Evolutionary conservation across 1,139 yeast genomes (phyloP), one percentile per base, ranked within the genome.

Genomic region (Zygosaccharomyces sapae): DNA sequence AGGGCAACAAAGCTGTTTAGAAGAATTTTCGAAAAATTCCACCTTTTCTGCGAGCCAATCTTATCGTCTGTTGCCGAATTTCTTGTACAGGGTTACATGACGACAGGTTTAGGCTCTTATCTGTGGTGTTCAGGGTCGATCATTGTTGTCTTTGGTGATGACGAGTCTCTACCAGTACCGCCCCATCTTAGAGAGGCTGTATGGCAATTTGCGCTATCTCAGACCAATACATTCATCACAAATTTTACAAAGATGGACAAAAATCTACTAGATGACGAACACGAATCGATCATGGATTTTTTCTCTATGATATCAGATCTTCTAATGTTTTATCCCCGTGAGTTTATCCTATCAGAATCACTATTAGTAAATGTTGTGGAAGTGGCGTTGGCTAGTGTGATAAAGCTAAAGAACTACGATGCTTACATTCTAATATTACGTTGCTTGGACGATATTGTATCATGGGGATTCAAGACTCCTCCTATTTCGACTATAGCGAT

Each of bases 111-210:
- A 60, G 97, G 97, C 2, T 86, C 96, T 64, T 90, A 84, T 62
- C 70, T 90, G 49, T 90, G 96, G 94, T 94, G 87, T 13, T 83
- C 95, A 2, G 97, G 96, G 3, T 77, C 86, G 4, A 71, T 88
- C 27, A 79, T 90, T 45, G 79, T 88, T 51, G 94, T 86, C 53
- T 89, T 77, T 66, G 84, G 86, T 25, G 87, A 81, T 61, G 86
- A 79, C 48, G 72, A 71, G 49, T 59, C 63, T 5, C 56, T 55
- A 33, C 67, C 67, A 4, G 56, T 65, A 3, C 50, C 67, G 3
- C 56, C 57, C 3, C 58, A 63, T 24, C 52, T 68, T 19, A 69
- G 70, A 47, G 66, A 65, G 10, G 71, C 77, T 3, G 73, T 78
- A 22, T 78, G 82, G 81, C 66, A 69, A 44, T 79, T 77, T 59